phyloP scores from a whole-genome alignment of 169 alveolate genomes.

The Eimeria tenella region DNA sequence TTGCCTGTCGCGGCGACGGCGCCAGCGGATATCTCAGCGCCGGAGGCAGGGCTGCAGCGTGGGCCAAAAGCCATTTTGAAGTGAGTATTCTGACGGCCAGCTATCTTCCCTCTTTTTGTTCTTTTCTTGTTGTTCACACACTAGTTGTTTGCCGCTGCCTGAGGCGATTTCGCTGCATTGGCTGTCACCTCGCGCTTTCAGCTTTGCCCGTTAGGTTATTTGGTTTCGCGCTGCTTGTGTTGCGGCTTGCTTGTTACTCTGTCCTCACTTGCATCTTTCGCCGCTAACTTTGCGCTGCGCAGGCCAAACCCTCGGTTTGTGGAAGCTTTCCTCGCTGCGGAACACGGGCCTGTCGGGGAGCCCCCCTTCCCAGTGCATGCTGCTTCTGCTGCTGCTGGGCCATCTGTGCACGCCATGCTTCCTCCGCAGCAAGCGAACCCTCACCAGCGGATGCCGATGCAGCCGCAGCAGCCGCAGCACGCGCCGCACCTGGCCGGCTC shows the following conservation, averaged over 20 bases:
- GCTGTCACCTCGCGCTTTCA: too few species aligned
- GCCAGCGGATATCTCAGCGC: slow-evolving; percentile 62
- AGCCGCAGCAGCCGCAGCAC: slow-evolving; percentile 23
- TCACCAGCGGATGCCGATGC: slow-evolving; percentile 42
- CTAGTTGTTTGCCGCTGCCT: too few species aligned
- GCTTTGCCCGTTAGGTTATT: too few species aligned
- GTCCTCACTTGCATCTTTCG: slow-evolving; percentile 1
- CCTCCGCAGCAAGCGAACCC: slow-evolving; percentile 55
- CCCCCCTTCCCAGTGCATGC: slow-evolving; percentile 43
- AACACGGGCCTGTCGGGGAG: slow-evolving; percentile 47
- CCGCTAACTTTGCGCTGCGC: slow-evolving; percentile 1
- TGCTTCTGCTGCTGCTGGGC: slow-evolving; percentile 59
- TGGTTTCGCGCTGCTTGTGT: too few species aligned
- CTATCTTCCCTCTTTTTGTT: background rate
- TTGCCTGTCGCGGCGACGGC: slow-evolving; percentile 62
- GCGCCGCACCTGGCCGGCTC: slow-evolving; percentile 43
- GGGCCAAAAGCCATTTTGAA: slow-evolving; percentile 60
- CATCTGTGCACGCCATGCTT: slow-evolving; percentile 21
- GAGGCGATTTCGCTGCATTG: too few species aligned
- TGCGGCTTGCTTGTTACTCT: too few species aligned
- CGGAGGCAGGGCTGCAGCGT: slow-evolving; percentile 62
- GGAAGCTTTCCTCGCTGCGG: slow-evolving; percentile 56
- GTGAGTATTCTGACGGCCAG: background rate
- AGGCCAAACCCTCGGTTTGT: slow-evolving; percentile 73
- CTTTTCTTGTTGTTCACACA: too few species aligned